Conservation (phyloP, 2,329 filamentous ascomycete genomes). For the Trichoderma semiorbis region DNA sequence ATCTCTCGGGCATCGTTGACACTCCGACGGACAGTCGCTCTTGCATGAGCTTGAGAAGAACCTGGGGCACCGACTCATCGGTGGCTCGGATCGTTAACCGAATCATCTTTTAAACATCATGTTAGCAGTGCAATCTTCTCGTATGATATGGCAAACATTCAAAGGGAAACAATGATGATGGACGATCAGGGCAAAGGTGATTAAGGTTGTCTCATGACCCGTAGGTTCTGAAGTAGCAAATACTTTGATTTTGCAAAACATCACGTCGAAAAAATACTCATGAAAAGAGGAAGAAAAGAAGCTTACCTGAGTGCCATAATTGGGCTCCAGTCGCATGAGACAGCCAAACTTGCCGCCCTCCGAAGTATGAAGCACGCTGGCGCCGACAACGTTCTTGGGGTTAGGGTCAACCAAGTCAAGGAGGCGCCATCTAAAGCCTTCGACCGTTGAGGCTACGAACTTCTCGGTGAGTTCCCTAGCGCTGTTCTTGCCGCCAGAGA, state of each 20-base stretch:
- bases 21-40: slow-evolving; percentile 64
- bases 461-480: slow-evolving; percentile 63
- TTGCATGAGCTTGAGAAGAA: slow-evolving; percentile 83
- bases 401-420: slow-evolving; percentile 87
- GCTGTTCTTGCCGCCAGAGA: slow-evolving; percentile 46
- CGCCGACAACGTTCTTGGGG: slow-evolving; percentile 87
- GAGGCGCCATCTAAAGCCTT: slow-evolving; percentile 87
- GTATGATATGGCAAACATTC: not conserved
- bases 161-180: not conserved
- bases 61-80: slow-evolving; percentile 78
- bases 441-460: slow-evolving; percentile 69
- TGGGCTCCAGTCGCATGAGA: slow-evolving; percentile 88
- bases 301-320: slow-evolving; percentile 83
- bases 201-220: slow-evolving; percentile 15
- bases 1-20: slow-evolving; percentile 39
- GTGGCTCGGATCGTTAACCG: slow-evolving; percentile 91
- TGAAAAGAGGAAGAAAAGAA: not conserved
- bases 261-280: not conserved
- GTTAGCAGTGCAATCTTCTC: slow-evolving; percentile 6
- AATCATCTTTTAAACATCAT: slow-evolving; percentile 67
- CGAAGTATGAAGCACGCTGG: slow-evolving; percentile 77
- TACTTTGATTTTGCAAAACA: slow-evolving; percentile 17
- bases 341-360: slow-evolving; percentile 91
- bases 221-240: slow-evolving; percentile 18
- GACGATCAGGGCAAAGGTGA: slow-evolving; percentile 17